Evolutionary conservation across 306 rosid genomes (phyloP), one percentile per base, ranked within the genome.

Genomic region (Rosa chinensis): DNA sequence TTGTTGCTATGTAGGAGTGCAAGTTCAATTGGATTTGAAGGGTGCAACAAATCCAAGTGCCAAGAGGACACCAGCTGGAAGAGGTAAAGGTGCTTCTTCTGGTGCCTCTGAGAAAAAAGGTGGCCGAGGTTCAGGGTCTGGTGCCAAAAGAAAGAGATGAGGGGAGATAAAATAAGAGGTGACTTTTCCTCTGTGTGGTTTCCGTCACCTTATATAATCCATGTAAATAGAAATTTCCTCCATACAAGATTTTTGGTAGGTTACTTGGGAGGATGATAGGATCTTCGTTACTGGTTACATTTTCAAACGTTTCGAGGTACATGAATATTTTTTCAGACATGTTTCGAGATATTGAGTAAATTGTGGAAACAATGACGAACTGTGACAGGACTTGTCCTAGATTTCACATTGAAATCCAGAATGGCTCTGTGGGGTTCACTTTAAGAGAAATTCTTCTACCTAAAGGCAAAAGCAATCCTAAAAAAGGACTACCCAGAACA

Each of bases 131-230:
- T 81, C 96, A 35, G 94, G 89, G 66, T 68, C 89, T 48, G 78
- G 91, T 75, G 71, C 92, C 25, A 91, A 93, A 89, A 90, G 99
- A 85, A 95, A 93, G 86, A 89, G 97, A 85, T 91, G 89, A 94
- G 72, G 66, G n/a, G 28, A n/a, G 28, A n/a, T 55, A n/a, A 55
- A 20, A 20, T 7, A 6, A 6, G 64, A 72, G 47, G 75, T 0
- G 3, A 43, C 43, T 12, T 18, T 23, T 2, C 67, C 28, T 32
- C 28, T 10, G 37, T 32, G 3, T 32, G 3, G 13, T 8, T 11
- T 45, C 62, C 10, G 39, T 78, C 67, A 50, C 20, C 73, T 72
- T 78, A 55, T 21, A 7, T 49, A 49, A 43, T 55, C 75, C 7
- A 37, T 75, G 77, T 32, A 48, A 50, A 23, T 75, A 25, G 76